Percentiles rank a stretch among this genome's conserved stretches.
Conservation (phyloP, 2,329 filamentous ascomycete species). For the Colletotrichum brevisporum region DNA sequence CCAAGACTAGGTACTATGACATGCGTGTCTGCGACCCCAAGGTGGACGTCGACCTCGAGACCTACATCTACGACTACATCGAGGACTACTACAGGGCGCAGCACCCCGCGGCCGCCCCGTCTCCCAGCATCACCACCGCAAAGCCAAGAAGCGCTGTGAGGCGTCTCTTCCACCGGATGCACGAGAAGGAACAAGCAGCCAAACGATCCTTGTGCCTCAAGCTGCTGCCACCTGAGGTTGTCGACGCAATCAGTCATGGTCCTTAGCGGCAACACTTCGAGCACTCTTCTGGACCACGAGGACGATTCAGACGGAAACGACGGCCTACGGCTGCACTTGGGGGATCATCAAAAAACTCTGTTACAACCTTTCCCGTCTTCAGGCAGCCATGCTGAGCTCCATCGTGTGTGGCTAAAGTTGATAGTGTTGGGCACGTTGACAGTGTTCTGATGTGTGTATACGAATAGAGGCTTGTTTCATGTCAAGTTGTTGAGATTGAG, state of each 20-base stretch:
- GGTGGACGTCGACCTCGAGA: conserved; percentile 13
- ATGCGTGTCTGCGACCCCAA: conserved; percentile 10
- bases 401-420: not conserved
- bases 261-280: too few species aligned
- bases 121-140: not conserved
- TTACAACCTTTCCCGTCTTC: not conserved
- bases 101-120: not conserved
- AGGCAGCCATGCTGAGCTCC: not conserved
- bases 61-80: conserved; percentile 30
- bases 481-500: too few species aligned
- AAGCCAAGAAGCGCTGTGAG: not conserved
- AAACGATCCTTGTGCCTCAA: not conserved
- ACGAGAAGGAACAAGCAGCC: not conserved
- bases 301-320: too few species aligned
- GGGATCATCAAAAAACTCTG: too few species aligned
- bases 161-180: not conserved
- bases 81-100: conserved; percentile 16
- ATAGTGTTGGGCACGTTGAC: too few species aligned
- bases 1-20: conserved; percentile 11
- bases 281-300: too few species aligned
- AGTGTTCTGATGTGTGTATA: too few species aligned
- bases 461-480: too few species aligned
- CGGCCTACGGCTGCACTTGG: too few species aligned
- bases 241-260: too few species aligned
- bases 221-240: too few species aligned